Conservation (phyloP, 2,329 filamentous ascomycete species). For the Cladosporium phlei region DNA sequence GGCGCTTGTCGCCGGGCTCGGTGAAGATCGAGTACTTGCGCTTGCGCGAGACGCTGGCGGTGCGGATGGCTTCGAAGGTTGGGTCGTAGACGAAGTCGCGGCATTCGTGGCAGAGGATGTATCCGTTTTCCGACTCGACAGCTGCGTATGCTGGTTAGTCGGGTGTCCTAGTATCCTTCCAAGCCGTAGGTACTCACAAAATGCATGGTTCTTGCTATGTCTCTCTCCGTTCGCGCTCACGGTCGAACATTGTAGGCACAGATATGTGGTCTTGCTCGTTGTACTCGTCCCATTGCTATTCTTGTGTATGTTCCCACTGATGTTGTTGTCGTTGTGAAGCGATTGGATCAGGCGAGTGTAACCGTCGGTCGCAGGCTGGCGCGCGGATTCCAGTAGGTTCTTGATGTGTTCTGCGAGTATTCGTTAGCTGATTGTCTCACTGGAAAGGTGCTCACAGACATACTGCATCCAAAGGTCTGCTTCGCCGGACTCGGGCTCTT, state of each 20-base stretch:
- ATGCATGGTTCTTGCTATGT: conserved; percentile 69
- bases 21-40: conserved; percentile 58
- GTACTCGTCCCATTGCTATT: conserved; percentile 18
- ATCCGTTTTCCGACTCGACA: conserved; percentile 70
- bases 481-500: conserved; percentile 36
- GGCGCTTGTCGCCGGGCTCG: conserved; percentile 63
- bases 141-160: conserved; percentile 43
- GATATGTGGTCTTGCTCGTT: conserved; percentile 43
- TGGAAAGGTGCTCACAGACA: conserved; percentile 16
- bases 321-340: conserved; percentile 64
- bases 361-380: conserved; percentile 64
- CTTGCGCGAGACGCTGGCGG: conserved; percentile 57
- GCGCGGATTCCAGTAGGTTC: conserved; percentile 61
- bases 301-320: conserved; percentile 65
- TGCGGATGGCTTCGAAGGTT: conserved; percentile 68
- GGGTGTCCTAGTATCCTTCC: not conserved
- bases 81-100: conserved; percentile 80
- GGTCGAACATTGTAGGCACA: conserved; percentile 68
- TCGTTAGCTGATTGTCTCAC: conserved; percentile 26
- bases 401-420: conserved; percentile 63
- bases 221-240: conserved; percentile 64
- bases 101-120: conserved; percentile 75
- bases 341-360: conserved; percentile 68
- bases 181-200: conserved; percentile 51
- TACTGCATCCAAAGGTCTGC: conserved; percentile 41